Evolutionary conservation across 1,139 yeast species (phyloP), one percentile per base, ranked within the genome.

Genomic region (Meyerozyma elateridarum): DNA sequence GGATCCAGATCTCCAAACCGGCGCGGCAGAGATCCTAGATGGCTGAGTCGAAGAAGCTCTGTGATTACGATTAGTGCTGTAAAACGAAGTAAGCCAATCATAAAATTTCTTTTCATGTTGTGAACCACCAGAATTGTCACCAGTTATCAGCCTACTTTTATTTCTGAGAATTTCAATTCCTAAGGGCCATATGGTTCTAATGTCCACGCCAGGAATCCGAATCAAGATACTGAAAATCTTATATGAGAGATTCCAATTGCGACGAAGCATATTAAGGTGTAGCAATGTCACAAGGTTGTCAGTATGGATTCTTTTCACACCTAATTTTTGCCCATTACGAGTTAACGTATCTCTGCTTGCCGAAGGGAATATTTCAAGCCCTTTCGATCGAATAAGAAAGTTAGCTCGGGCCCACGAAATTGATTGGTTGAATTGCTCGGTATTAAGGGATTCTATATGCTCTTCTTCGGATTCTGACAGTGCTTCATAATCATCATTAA

Each of bases 171-270:
- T 61, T 30, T 64, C 69, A 3, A 76, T 54, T 0, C 83, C 85
- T 2, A 77, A 30, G 1, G 80, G 73, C 85, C 87, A 79, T 7
- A 79, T 51, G 2, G 69, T 55, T 37, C 76, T 56, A 2, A 78
- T 48, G 48, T 79, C 84, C 4, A 73, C 62, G 2, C 52, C 51
- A 1, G 72, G 72, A 1, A 72, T 48, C 33, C 80, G 49, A 1
- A 77, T 51, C 21, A 80, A 44, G 2, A 72, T 36, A 14, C 74
- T 52, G 42, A 76, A 76, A n/a, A 73, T 54, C 35, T 64, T 64
- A 44, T 73, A 76, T 0, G 83, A 80, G 11, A 59, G 32, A 6
- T 51, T 45, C 85, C 85, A 80, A n/a, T 76, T 66, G 21, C 59
- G 48, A 16, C 64, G 51, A 25, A 71, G 49, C 4, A 79, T 49